Conservation (phyloP, 2,329 filamentous ascomycete genomes). For the Talaromyces sp. region DNA sequence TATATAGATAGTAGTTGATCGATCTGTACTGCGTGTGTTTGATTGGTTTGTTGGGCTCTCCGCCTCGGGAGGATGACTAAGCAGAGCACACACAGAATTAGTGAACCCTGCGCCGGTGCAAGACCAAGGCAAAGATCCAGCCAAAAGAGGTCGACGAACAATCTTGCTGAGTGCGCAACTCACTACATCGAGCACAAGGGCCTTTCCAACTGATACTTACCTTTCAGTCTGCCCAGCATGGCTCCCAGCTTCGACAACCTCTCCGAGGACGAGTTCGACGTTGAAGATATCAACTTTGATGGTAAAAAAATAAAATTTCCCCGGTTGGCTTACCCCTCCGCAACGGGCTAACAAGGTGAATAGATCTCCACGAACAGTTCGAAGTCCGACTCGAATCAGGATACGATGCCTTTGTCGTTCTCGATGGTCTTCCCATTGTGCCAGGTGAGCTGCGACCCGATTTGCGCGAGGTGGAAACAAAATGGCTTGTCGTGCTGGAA, state of each 20-base stretch:
- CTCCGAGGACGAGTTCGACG: constrained; percentile 85
- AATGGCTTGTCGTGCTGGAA: neutral
- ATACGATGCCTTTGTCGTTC: constrained; percentile 91
- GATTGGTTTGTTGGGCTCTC: constrained; percentile 13
- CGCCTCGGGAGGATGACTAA: constrained; percentile 22
- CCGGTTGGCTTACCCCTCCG: constrained; percentile 28
- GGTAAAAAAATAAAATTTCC: constrained; percentile 37
- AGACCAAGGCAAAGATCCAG: constrained; percentile 7
- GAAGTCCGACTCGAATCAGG: constrained; percentile 95
- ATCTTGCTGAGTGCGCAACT: constrained; percentile 10
- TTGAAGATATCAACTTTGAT: constrained; percentile 92
- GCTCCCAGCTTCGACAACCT: constrained; percentile 90
- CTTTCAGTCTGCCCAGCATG: constrained; percentile 61
- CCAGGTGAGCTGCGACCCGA: constrained; percentile 13
- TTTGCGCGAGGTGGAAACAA: neutral
- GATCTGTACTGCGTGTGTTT: constrained; percentile 5
- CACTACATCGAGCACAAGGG: constrained; percentile 15
- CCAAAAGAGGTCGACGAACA: constrained; percentile 11
- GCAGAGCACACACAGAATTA: constrained; percentile 24
- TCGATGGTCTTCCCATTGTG: constrained; percentile 89
- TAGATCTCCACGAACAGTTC: constrained; percentile 87
- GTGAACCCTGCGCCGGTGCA: constrained; percentile 17
- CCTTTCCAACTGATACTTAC: constrained; percentile 23
- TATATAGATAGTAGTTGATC: too few species aligned
- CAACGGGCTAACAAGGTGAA: constrained; percentile 23